Base-by-base conservation (phyloP, 495 filamentous ascomycete species). In the Xylaria intraflava region DNA sequence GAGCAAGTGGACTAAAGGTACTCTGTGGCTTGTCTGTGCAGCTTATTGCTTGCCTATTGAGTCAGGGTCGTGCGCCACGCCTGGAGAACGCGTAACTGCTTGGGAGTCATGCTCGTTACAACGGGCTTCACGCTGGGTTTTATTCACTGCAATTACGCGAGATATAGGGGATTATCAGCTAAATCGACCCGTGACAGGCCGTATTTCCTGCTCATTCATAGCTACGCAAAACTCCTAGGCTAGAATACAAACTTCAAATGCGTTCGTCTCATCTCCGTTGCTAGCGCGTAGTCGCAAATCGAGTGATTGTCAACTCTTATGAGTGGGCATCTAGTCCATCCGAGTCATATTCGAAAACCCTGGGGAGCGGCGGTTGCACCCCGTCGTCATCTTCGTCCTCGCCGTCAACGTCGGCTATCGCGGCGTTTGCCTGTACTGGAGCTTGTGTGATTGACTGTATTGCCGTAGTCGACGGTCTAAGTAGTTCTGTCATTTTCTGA, bases 401-500 rank as follows among this genome's bases (percentile, higher is more conserved):
- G 3, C 19, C 12, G 33, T 53, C 51, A 11, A 20, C 51, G 16
- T 26, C 51, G 12, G 31, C 23, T 17, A 10, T 12, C 5, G 29
- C 17, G 5, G 16, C 4, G 20, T 12, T 43, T n/a, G n/a, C n/a
- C 40, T 22, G 35, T 27, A 20, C 16, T 19, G 38, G 19, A 8
- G 17, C 27, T 22, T 14, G 26, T n/a, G 23, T 19, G 12, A 20
- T 6, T 26, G 35, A 8, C 16, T 48, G 45, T 22, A 26, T 36
- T 23, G 9, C 12, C 16, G 38, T 20, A n/a, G 33, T 7, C 23
- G 52, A 36, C 24, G 38, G 19, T 16, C 45, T 35, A 70, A 85
- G 72, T 55, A 61, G 75, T 60, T 68, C 74, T 66, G 68, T 76
- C 78, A 89, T 84, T 38, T 64, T 60, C 44, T 80, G 72, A 2